Evolutionary conservation across 2,329 filamentous ascomycete genomes (phyloP).

Genomic region (Zalaria sp.): DNA sequence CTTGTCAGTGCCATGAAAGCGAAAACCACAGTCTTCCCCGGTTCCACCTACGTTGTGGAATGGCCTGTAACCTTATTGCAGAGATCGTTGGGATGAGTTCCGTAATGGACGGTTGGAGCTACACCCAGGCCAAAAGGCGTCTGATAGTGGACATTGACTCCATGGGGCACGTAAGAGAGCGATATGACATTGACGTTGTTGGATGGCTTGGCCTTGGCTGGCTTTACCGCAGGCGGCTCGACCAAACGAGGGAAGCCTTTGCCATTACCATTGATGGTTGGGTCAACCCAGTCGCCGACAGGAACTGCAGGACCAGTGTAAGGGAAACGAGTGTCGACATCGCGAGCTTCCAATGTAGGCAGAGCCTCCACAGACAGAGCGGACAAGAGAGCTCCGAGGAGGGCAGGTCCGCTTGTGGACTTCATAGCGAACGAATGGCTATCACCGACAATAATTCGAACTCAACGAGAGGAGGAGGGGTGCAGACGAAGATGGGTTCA

Average conservation of each 20-base stretch:
- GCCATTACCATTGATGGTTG: conserved; percentile 36
- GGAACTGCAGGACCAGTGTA: conserved; percentile 36
- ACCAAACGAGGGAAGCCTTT: conserved; percentile 37
- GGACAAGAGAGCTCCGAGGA: conserved; percentile 1
- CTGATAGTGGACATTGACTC: conserved; percentile 40
- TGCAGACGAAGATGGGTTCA: too few species aligned
- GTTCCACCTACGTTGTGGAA: conserved; percentile 24
- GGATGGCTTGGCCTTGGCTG: conserved; percentile 25
- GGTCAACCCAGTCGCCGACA: conserved; percentile 38
- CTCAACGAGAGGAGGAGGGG: too few species aligned
- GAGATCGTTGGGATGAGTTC: conserved; percentile 18
- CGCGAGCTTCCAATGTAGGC: conserved; percentile 2
- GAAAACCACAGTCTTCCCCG: not conserved
- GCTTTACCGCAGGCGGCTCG: conserved; percentile 36
- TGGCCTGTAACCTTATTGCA: conserved; percentile 22
- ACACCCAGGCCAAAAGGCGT: conserved; percentile 37
- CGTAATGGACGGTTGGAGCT: conserved; percentile 31
- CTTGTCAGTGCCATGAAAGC: not conserved
- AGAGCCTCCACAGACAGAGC: conserved; percentile 1
- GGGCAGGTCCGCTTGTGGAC: conserved; percentile 1
- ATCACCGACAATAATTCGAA: too few species aligned
- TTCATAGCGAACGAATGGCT: not conserved
- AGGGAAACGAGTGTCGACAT: conserved; percentile 29
- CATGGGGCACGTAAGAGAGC: conserved; percentile 32
- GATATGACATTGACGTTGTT: conserved; percentile 42